Conservation (phyloP, 768 basidiomycete genomes). For the Lyophyllum shimeji region DNA sequence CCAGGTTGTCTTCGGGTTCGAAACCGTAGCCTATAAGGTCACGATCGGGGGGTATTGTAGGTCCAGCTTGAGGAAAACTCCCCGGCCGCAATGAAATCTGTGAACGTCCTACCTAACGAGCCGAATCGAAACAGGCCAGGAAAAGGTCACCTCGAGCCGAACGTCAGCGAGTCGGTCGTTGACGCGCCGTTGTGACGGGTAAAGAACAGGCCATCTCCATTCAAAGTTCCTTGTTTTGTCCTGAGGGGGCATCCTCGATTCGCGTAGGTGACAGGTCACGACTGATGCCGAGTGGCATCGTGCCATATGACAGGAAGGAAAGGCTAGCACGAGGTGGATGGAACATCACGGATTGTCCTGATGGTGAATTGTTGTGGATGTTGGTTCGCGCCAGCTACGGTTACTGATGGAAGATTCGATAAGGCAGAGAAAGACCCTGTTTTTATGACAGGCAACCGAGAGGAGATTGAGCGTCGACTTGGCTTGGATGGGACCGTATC, state of each 20-base stretch:
- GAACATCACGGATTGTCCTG: background rate
- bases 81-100: background rate
- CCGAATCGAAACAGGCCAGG: background rate
- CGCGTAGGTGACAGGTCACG: background rate
- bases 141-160: background rate
- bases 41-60: background rate
- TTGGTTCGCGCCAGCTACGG: background rate
- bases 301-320: background rate
- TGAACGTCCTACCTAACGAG: background rate
- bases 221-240: background rate
- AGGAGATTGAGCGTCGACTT: background rate
- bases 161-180: background rate
- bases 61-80: background rate
- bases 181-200: background rate
- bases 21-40: no score
- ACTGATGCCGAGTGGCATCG: background rate
- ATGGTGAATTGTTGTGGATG: background rate
- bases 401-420: background rate
- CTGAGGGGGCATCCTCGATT: background rate
- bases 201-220: background rate
- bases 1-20: no score
- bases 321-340: background rate
- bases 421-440: slow-evolving; percentile 7
- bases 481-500: background rate
- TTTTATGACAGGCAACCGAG: slow-evolving; percentile 19